Evolutionary conservation across 2,329 filamentous ascomycete genomes (phyloP).

Genomic region (Raffaelea arxii): DNA sequence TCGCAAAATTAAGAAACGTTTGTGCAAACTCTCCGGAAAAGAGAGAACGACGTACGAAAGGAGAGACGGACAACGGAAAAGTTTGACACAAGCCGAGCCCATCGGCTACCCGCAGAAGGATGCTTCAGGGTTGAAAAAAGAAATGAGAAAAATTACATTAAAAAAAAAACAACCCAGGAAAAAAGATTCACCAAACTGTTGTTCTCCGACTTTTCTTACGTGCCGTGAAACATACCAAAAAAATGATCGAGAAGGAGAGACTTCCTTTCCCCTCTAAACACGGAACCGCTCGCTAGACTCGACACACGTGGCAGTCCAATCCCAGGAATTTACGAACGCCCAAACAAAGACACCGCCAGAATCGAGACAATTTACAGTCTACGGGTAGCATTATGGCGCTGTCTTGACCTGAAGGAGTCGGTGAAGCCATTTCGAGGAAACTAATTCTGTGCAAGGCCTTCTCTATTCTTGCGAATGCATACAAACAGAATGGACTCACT

Average conservation of each 20-base stretch:
- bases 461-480: too few relatives aligned
- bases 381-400: too few relatives aligned
- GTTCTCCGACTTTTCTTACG: too few relatives aligned
- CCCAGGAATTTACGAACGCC: neutral
- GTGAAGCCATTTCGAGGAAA: neutral
- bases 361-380: neutral
- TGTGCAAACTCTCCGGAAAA: too few relatives aligned
- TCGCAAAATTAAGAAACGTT: too few relatives aligned
- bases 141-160: neutral
- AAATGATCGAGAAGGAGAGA: too few relatives aligned
- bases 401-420: neutral
- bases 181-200: neutral
- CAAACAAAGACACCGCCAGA: constrained; percentile 5
- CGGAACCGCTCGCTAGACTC: constrained; percentile 35
- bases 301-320: constrained; percentile 40
- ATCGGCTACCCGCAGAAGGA: constrained; percentile 10
- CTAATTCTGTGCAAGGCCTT: neutral
- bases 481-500: neutral
- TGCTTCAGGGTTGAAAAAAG: neutral
- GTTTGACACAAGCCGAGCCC: constrained; percentile 4
- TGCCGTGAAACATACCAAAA: neutral
- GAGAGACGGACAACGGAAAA: too few relatives aligned
- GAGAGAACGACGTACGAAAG: too few relatives aligned
- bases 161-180: neutral
- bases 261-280: too few relatives aligned